Evolutionary conservation across 192 early-diverging fungal genomes (phyloP).

Genomic region (Backusella psychrophila): DNA sequence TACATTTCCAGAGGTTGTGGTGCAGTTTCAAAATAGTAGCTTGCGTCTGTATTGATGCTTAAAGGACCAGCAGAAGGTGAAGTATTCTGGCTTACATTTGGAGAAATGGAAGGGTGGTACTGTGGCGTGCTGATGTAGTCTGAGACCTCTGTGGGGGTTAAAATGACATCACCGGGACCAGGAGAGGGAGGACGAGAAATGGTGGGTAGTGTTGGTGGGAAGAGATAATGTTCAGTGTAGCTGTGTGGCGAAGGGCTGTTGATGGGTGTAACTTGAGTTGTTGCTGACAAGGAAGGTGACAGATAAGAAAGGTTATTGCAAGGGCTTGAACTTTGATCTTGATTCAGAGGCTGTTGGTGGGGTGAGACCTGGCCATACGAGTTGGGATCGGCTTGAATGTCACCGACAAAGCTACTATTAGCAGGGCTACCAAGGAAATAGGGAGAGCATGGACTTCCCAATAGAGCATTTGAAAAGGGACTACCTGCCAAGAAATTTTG

Average conservation of each 20-base stretch:
- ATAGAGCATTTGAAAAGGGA: background rate
- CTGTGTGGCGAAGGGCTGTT: constrained; percentile 8
- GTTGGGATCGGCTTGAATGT: background rate
- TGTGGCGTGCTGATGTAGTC: background rate
- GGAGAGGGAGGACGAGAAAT: constrained; percentile 4
- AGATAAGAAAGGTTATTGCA: background rate
- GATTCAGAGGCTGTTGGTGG: background rate
- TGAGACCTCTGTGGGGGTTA: background rate
- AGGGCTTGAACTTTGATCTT: background rate
- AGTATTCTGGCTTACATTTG: background rate
- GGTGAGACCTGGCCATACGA: background rate
- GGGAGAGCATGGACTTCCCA: background rate
- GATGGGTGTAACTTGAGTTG: constrained; percentile 6
- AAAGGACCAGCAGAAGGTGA: background rate
- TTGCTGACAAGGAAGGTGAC: constrained; percentile 6
- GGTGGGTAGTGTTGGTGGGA: background rate
- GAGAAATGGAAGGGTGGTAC: background rate
- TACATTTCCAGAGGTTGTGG: background rate
- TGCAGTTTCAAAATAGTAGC: background rate
- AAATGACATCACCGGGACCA: constrained; percentile 10
- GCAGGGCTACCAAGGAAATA: constrained; percentile 7
- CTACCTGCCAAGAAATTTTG: constrained; percentile 6
- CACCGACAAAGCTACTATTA: background rate
- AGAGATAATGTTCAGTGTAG: constrained; percentile 2
- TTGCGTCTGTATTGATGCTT: background rate